Evolutionary conservation across 495 filamentous ascomycete species (phyloP).

Genomic region (Penicillium angulare): DNA sequence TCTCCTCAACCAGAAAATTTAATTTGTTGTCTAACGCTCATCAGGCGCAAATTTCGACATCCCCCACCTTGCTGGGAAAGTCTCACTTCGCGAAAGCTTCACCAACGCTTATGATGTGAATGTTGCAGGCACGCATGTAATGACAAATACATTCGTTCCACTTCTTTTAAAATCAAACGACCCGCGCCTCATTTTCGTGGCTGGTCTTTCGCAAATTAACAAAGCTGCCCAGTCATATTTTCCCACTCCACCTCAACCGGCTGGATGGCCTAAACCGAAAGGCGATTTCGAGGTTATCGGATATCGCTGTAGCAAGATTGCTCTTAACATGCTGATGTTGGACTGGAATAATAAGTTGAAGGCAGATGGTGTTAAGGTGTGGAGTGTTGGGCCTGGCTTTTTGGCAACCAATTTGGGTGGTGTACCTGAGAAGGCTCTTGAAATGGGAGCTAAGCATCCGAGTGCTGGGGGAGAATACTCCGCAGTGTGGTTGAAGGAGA

Average conservation of each 20-base stretch:
- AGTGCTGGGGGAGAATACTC: constrained; percentile 35
- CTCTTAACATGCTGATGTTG: constrained; percentile 36
- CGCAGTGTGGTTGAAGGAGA: constrained; percentile 35
- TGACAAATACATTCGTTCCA: constrained; percentile 43
- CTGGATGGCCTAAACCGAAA: constrained; percentile 49
- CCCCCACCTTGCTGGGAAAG: constrained; percentile 23
- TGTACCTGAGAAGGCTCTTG: constrained; percentile 22
- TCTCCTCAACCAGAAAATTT: neutral
- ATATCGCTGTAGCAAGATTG: constrained; percentile 33
- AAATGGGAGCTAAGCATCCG: constrained; percentile 30
- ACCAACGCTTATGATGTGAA: constrained; percentile 49
- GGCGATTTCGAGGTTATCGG: constrained; percentile 30
- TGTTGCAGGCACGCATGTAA: constrained; percentile 48
- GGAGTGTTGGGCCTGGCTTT: constrained; percentile 30
- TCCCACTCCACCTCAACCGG: constrained; percentile 18
- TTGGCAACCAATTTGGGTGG: constrained; percentile 32
- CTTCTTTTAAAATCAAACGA: constrained; percentile 47
- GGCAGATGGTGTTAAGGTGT: constrained; percentile 40
- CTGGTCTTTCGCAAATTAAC: constrained; percentile 27
- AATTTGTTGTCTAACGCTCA: neutral
- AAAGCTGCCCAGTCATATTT: constrained; percentile 21
- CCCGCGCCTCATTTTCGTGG: constrained; percentile 50
- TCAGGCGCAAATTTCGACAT: constrained; percentile 32
- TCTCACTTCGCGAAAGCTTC: constrained; percentile 41
- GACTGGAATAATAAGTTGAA: constrained; percentile 32